Percentiles rank a stretch among this genome's conserved stretches.
These are phyloP conservation scores for Sindora glabra DNA, from an alignment of 306 rosid species.

Conservation along the genomic window DNA sequence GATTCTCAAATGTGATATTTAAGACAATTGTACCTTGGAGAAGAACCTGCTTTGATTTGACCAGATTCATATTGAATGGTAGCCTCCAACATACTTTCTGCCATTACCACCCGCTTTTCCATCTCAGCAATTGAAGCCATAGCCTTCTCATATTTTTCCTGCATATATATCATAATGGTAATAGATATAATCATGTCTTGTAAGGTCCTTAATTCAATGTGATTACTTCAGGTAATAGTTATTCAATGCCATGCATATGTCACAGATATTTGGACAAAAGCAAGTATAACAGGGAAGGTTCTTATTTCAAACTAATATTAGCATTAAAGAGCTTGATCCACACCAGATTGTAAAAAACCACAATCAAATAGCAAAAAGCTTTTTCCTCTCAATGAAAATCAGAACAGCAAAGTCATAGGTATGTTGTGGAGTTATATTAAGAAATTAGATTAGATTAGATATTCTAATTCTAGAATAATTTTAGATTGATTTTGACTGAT, in stretches of 20 bases:
- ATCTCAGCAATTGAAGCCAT: slow-evolving; percentile 56
- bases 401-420: not conserved
- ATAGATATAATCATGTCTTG: slow-evolving; percentile 30
- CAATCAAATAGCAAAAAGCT: not conserved
- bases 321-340: not conserved
- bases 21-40: slow-evolving; percentile 58
- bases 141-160: slow-evolving; percentile 91
- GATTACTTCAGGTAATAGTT: not conserved
- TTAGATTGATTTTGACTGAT: too few species aligned
- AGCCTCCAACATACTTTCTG: slow-evolving; percentile 91
- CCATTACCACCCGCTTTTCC: slow-evolving; percentile 75
- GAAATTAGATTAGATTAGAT: too few species aligned
- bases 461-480: too few species aligned
- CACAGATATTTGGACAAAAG: slow-evolving; percentile 5
- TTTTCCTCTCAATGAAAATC: slow-evolving; percentile 3
- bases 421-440: too few species aligned
- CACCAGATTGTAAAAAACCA: not conserved
- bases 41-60: slow-evolving; percentile 65
- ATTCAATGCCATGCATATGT: slow-evolving; percentile 1
- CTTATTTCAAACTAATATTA: not conserved
- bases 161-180: slow-evolving; percentile 30
- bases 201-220: slow-evolving; percentile 16
- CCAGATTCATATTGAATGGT: slow-evolving; percentile 96
- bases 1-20: slow-evolving; percentile 2
- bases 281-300: not conserved